These are phyloP conservation scores for Myotisia sp. DNA, from an alignment of 2,329 filamentous ascomycete genomes.

Conservation along the genomic window DNA sequence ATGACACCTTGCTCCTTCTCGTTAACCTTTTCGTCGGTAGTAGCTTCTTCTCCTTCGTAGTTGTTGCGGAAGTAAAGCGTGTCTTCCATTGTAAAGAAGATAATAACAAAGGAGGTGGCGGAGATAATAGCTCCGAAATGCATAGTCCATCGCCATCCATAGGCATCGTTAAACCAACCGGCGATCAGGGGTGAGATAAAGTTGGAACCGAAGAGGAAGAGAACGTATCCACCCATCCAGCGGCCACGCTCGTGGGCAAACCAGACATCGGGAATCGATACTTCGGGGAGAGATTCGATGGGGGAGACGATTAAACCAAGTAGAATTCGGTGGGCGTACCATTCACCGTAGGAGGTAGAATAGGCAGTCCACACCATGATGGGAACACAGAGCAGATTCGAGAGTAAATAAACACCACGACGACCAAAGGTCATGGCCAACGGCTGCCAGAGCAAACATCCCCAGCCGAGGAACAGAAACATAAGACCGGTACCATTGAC, in stretches of 20 bases:
- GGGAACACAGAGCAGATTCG: slow-evolving; percentile 27
- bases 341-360: slow-evolving; percentile 32
- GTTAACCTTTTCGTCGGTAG: slow-evolving; percentile 3
- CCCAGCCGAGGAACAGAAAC: slow-evolving; percentile 40
- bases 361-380: slow-evolving; percentile 33
- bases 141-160: slow-evolving; percentile 39
- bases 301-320: slow-evolving; percentile 36
- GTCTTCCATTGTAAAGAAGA: slow-evolving; percentile 48
- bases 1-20: background rate
- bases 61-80: slow-evolving; percentile 39
- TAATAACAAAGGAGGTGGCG: slow-evolving; percentile 35
- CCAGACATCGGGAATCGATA: slow-evolving; percentile 33
- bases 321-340: slow-evolving; percentile 35
- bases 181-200: slow-evolving; percentile 36
- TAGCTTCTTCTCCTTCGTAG: slow-evolving; percentile 17
- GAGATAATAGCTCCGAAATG: slow-evolving; percentile 43
- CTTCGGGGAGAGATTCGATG: slow-evolving; percentile 37
- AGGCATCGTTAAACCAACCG: slow-evolving; percentile 37
- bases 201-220: slow-evolving; percentile 32
- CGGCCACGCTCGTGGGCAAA: slow-evolving; percentile 33
- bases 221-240: slow-evolving; percentile 32
- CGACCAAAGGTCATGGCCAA: slow-evolving; percentile 41
- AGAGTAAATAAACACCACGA: slow-evolving; percentile 34
- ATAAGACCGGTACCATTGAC: slow-evolving; percentile 39
- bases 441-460: slow-evolving; percentile 39